Evolutionary conservation across 73 alveolate species (phyloP).

Genomic region (Symbiodinium natans): DNA sequence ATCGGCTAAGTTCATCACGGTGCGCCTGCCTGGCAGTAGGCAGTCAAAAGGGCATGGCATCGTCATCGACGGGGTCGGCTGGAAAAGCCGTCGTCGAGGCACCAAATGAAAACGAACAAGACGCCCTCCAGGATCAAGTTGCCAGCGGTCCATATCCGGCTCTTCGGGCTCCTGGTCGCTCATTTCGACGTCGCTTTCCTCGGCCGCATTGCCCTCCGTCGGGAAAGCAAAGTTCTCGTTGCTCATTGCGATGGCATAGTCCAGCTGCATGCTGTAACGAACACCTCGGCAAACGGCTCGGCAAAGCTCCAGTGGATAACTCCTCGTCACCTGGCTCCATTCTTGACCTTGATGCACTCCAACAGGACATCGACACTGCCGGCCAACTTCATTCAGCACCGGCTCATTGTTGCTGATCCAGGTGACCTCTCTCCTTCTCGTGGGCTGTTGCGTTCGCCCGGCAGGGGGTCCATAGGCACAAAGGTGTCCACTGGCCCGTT

Average conservation of each 20-base stretch:
- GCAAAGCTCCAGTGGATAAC: background rate
- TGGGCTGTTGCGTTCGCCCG: background rate
- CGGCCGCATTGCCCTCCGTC: background rate
- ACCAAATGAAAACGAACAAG: background rate
- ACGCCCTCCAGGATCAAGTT: background rate
- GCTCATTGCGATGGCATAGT: background rate
- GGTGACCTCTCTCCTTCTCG: background rate
- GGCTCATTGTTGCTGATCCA: conserved; percentile 11
- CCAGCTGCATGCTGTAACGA: background rate
- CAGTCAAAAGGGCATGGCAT: background rate
- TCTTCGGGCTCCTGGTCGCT: background rate
- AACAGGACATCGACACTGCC: background rate
- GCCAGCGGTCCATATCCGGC: background rate
- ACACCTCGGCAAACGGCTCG: conserved; percentile 12
- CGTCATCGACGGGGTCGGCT: background rate
- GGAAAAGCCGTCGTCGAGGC: background rate
- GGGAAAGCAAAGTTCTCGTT: background rate
- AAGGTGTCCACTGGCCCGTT: background rate
- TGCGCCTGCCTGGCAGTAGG: background rate
- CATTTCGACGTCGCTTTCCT: background rate
- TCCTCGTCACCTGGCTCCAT: background rate
- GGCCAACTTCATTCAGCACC: background rate
- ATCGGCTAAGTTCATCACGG: background rate
- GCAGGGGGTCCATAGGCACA: background rate
- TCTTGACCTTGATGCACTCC: background rate